phyloP scores from a whole-genome alignment of 2,329 filamentous ascomycete genomes.

The Aspergillus sp. region DNA sequence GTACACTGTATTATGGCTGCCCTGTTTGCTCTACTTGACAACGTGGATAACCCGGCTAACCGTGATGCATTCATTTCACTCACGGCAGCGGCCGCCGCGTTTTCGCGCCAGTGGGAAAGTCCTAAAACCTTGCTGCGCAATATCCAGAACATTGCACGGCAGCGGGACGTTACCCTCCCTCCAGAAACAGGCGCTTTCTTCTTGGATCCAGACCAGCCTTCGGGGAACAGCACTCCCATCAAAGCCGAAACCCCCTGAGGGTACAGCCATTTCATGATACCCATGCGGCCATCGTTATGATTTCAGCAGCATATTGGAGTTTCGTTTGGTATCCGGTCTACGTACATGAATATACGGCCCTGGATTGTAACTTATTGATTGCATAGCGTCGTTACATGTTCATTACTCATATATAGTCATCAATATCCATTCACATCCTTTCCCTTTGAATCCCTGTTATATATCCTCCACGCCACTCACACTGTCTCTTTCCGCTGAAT shows the following conservation, averaged over 20 bases:
- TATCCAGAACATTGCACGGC: conserved; percentile 22
- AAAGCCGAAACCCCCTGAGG: conserved; percentile 2
- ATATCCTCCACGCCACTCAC: neutral
- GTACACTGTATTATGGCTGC: conserved; percentile 31
- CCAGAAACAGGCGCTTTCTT: conserved; percentile 24
- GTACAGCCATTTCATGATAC: neutral
- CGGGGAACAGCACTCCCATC: neutral
- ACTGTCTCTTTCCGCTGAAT: conserved; percentile 4
- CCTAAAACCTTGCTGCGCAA: conserved; percentile 6
- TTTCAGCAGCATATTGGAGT: neutral
- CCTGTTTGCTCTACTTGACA: conserved; percentile 27
- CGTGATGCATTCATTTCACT: conserved; percentile 27
- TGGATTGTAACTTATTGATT: neutral
- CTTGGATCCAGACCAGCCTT: conserved; percentile 10
- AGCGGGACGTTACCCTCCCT: conserved; percentile 20
- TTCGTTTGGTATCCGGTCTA: neutral
- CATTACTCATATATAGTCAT: neutral
- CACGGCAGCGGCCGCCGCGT: conserved; percentile 21
- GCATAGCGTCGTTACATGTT: neutral
- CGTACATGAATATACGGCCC: neutral
- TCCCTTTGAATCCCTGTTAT: neutral
- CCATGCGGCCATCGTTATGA: neutral
- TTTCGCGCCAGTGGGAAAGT: conserved; percentile 24
- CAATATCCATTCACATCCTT: neutral
- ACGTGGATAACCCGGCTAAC: conserved; percentile 21